These are phyloP conservation scores for Dactylis glomerata DNA, from an alignment of 176 grass and related monocot species.

Conservation along the genomic window DNA sequence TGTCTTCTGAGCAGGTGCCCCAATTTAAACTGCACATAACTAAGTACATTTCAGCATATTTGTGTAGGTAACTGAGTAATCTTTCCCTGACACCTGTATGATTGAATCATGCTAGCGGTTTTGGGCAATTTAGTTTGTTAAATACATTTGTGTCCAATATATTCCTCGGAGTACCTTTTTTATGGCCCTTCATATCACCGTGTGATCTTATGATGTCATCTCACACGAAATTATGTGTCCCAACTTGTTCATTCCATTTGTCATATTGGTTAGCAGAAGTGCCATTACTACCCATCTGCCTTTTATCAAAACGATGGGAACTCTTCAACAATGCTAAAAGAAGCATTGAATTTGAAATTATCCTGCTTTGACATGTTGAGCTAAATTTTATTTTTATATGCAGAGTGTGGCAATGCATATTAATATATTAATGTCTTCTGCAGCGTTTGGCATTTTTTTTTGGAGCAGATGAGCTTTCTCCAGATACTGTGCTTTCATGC, in stretches of 20 bases:
- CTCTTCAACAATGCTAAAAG: background rate
- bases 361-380: background rate
- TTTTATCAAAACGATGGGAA: background rate
- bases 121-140: background rate
- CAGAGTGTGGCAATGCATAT: background rate
- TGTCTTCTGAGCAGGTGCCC: conserved; percentile 2
- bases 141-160: background rate
- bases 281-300: background rate
- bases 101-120: conserved; percentile 15
- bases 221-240: background rate
- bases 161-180: background rate
- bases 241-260: conserved; percentile 18
- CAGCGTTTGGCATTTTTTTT: conserved; percentile 3
- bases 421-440: background rate
- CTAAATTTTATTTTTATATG: background rate
- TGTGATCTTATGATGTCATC: conserved; percentile 32
- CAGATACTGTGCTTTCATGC: background rate
- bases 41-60: conserved; percentile 21
- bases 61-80: conserved; percentile 9
- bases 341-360: conserved; percentile 16
- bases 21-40: background rate
- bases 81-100: background rate
- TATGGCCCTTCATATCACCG: background rate
- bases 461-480: background rate
- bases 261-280: conserved; percentile 24